Conservation (phyloP, 495 filamentous ascomycete genomes). For the Geopyxis carbonaria region DNA sequence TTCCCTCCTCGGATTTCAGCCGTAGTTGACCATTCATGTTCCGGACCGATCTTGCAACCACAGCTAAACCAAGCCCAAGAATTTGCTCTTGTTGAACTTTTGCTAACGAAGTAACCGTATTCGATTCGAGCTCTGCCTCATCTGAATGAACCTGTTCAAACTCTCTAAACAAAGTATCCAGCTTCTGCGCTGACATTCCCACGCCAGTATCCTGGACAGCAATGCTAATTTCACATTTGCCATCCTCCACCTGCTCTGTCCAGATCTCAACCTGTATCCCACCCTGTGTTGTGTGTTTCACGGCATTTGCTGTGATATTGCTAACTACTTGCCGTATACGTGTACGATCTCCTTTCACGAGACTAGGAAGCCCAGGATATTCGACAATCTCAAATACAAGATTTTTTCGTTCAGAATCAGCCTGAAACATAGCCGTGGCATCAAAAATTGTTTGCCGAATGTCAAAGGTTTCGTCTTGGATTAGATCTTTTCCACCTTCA, state of each 20-base stretch:
- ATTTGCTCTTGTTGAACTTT: conserved; percentile 25
- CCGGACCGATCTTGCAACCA: conserved; percentile 68
- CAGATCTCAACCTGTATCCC: conserved; percentile 55
- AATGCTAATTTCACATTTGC: conserved; percentile 45
- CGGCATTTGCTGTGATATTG: conserved; percentile 72
- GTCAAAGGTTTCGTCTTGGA: conserved; percentile 71
- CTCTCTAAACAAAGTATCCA: conserved; percentile 68
- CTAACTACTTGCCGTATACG: conserved; percentile 63
- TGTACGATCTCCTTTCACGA: conserved; percentile 64
- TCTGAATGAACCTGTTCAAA: conserved; percentile 69
- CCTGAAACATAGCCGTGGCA: conserved; percentile 54
- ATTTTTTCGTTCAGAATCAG: conserved; percentile 58
- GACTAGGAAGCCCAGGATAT: conserved; percentile 50
- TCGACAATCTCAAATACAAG: conserved; percentile 50
- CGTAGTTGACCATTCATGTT: conserved; percentile 84
- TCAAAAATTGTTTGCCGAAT: conserved; percentile 54
- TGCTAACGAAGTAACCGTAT: conserved; percentile 12
- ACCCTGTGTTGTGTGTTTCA: conserved; percentile 62
- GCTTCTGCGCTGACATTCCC: conserved; percentile 55
- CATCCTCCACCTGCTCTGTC: conserved; percentile 13
- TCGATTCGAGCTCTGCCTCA: conserved; percentile 25
- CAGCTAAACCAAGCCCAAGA: conserved; percentile 68
- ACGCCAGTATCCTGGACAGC: conserved; percentile 61
- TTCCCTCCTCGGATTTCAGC: conserved; percentile 71
- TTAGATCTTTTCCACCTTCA: conserved; percentile 61